Evolutionary conservation across 306 rosid genomes (phyloP), one percentile per base, ranked within the genome.

Genomic region (Astragalus membranaceus): DNA sequence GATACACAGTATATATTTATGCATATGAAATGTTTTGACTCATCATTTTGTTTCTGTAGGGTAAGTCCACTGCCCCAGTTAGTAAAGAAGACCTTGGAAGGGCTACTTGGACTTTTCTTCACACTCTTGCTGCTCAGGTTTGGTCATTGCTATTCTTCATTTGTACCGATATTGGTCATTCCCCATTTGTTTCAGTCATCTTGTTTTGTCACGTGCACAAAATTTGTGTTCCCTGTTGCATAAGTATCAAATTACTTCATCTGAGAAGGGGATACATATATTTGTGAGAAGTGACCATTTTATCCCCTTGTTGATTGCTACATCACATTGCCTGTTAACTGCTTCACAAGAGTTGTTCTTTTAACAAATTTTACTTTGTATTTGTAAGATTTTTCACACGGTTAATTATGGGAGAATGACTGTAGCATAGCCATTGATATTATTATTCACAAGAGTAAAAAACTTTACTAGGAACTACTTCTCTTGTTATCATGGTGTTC

Each of bases 111-210:
- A 93, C 92, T 64, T 88, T 93, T 64, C 98, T 93, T 79, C 98
- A 93, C 89, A 90, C 92, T 56, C 90, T 93, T 74, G 97, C 87
- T 47, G 97, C 98, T 75, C 96, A 91, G 97, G 97, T 93, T 65
- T 80, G 65, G 44, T 49, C 49, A 71, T 37, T 41, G 46, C 12
- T 52, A 44, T 54, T 50, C 11, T 26, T 1, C 4, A 26, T 26
- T 1, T 26, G 30, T 70, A 67, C 66, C 57, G 46, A 54, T 77
- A 20, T 53, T 71, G 59, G 12, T 53, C 29, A 5, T 43, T 49
- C 69, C 5, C 10, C 14, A 8, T 75, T 1, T 46, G n/a, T 44
- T 55, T 62, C 49, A 62, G 30, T 51, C 29, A 11, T 70, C 3
- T 16, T 20, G 39, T 33, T 47, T 48, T 67, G n/a, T 15, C 64